Evolutionary conservation across 805 yeast species (phyloP).

Genomic region (Grigorovia transvaalensis): DNA sequence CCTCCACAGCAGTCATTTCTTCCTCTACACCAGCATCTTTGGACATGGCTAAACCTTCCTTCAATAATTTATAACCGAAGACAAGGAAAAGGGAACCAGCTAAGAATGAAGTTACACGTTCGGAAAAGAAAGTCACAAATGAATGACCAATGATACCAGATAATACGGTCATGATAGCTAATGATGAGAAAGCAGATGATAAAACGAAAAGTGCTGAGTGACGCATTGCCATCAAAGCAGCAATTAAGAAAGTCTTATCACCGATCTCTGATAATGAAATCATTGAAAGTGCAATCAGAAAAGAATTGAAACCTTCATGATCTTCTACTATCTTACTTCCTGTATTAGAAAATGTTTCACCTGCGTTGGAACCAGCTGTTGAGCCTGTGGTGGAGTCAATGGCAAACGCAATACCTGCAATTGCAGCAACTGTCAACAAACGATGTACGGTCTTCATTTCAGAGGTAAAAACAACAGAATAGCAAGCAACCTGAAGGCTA

Average conservation of each 20-base stretch:
- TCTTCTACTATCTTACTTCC: background rate
- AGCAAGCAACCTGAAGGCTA: background rate
- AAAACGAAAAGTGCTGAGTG: conserved; percentile 78
- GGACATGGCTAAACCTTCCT: conserved; percentile 77
- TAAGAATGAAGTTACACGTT: conserved; percentile 63
- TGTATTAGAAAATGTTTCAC: background rate
- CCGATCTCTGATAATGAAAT: conserved; percentile 93
- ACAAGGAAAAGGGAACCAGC: conserved; percentile 77
- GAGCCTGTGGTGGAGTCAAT: background rate
- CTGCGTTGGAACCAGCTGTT: background rate
- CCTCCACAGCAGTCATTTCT: conserved; percentile 94
- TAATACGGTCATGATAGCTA: conserved; percentile 81
- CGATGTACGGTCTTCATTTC: background rate
- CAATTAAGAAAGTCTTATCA: conserved; percentile 92
- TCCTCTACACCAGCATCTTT: conserved; percentile 82
- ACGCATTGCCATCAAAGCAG: conserved; percentile 97
- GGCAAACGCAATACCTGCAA: background rate
- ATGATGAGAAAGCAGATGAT: conserved; percentile 73
- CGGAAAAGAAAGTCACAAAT: conserved; percentile 73
- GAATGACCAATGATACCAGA: conserved; percentile 90
- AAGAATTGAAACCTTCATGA: conserved; percentile 30
- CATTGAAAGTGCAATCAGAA: conserved; percentile 80
- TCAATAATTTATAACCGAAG: conserved; percentile 65
- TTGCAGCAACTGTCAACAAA: background rate
- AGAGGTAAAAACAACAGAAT: too few species aligned